Conservation (phyloP, 2,329 filamentous ascomycete genomes). For the Epichloe coenophiala region DNA sequence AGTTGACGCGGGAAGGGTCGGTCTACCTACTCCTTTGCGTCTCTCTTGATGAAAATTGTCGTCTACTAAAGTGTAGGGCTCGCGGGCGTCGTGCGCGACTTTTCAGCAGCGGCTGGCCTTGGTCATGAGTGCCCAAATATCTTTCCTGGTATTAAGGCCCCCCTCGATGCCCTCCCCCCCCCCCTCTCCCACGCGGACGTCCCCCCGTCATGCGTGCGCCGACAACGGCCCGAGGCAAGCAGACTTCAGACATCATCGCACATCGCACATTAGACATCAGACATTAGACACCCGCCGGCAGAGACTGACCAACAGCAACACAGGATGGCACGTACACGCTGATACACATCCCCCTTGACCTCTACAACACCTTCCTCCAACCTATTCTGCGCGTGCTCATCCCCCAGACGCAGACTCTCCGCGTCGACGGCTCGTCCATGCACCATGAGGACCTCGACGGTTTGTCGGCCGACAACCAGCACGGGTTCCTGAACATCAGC, state of each 20-base stretch:
- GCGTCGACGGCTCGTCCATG: constrained; percentile 19
- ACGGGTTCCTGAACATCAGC: constrained; percentile 85
- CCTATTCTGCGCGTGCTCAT: constrained; percentile 77
- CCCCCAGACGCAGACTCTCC: constrained; percentile 38
- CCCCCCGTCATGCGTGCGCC: too few relatives aligned
- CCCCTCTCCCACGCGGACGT: too few relatives aligned
- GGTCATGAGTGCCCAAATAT: constrained; percentile 44
- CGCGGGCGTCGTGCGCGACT: too few relatives aligned
- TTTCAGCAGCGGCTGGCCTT: neutral
- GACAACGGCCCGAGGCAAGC: neutral
- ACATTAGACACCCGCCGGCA: too few relatives aligned
- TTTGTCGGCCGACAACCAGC: constrained; percentile 40
- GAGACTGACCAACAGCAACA: neutral
- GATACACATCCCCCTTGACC: constrained; percentile 74
- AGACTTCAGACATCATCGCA: too few relatives aligned
- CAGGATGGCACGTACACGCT: constrained; percentile 79
- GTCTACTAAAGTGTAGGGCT: neutral
- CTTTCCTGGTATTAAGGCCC: constrained; percentile 34
- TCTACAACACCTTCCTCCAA: constrained; percentile 69
- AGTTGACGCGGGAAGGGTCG: too few relatives aligned
- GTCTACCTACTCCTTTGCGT: too few relatives aligned
- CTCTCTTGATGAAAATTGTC: too few relatives aligned
- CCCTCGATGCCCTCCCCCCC: too few relatives aligned
- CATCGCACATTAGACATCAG: too few relatives aligned
- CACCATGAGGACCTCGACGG: constrained; percentile 29